Conservation (phyloP, 495 filamentous ascomycete genomes). For the Pyronema domesticum region DNA sequence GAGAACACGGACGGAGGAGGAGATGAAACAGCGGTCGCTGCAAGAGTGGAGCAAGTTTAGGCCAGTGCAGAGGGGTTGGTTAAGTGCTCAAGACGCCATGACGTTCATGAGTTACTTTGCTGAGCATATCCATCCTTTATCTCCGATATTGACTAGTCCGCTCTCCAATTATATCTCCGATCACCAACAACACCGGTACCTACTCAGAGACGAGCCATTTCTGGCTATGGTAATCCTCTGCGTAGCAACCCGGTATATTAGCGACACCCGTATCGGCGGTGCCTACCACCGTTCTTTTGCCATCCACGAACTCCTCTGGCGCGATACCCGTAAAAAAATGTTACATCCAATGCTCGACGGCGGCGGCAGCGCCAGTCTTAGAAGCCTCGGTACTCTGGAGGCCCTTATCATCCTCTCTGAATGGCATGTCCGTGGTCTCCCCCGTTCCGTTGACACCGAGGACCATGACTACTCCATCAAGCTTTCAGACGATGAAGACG, state of each 20-base stretch:
- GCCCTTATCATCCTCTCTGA: constrained; percentile 84
- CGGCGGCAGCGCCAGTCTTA: constrained; percentile 52
- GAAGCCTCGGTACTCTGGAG: constrained; percentile 85
- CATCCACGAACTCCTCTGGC: constrained; percentile 94
- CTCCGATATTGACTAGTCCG: constrained; percentile 43
- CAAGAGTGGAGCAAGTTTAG: constrained; percentile 76
- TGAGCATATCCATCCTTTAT: constrained; percentile 69
- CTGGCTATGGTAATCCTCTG: constrained; percentile 78
- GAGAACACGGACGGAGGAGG: constrained; percentile 13
- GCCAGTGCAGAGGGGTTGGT: constrained; percentile 91
- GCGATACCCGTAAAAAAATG: constrained; percentile 81
- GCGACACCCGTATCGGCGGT: constrained; percentile 61
- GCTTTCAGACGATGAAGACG: constrained; percentile 20
- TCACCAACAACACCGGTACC: constrained; percentile 37
- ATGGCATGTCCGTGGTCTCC: constrained; percentile 87
- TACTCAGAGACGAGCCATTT: constrained; percentile 81
- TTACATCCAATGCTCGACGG: constrained; percentile 86
- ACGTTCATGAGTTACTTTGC: constrained; percentile 75
- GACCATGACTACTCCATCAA: constrained; percentile 34
- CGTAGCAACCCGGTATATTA: constrained; percentile 70
- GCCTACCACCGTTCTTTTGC: constrained; percentile 59
- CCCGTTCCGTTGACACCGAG: constrained; percentile 81
- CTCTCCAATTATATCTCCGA: constrained; percentile 32
- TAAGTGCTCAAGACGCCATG: constrained; percentile 81
- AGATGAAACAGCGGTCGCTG: constrained; percentile 42